Conservation (phyloP, 352 stramenopile genomes). For the Pythium diclinum region DNA sequence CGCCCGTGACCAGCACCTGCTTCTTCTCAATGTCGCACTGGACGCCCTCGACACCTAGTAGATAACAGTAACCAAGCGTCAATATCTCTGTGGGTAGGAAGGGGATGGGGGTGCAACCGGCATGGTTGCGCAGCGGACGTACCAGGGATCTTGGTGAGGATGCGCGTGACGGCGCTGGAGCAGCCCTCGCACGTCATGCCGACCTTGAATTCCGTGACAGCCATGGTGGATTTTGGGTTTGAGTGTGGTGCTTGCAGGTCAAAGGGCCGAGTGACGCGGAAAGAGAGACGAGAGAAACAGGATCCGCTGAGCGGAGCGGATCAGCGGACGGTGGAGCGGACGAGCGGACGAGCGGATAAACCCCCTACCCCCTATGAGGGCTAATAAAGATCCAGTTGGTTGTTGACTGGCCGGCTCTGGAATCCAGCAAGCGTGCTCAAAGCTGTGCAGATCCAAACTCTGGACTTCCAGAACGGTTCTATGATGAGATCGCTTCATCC, state of each 20-base stretch:
- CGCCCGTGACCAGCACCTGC: slow-evolving; percentile 78
- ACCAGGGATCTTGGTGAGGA: slow-evolving; percentile 89
- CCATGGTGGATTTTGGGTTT: slow-evolving; percentile 9
- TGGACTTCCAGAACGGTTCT: neutral
- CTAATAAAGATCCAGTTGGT: slow-evolving; percentile 1
- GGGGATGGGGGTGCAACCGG: neutral
- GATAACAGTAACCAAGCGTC: slow-evolving; percentile 8
- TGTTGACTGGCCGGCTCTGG: neutral
- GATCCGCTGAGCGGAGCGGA: neutral
- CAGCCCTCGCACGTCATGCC: slow-evolving; percentile 90
- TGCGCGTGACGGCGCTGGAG: slow-evolving; percentile 86
- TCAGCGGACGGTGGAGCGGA: neutral
- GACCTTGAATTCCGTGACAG: slow-evolving; percentile 79
- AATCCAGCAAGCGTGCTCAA: neutral
- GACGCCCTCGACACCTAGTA: slow-evolving; percentile 72
- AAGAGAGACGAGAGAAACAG: neutral
- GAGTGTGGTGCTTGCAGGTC: slow-evolving; percentile 14
- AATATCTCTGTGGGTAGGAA: neutral
- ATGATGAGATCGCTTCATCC: neutral
- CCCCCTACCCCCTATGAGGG: neutral
- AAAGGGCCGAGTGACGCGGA: slow-evolving; percentile 20
- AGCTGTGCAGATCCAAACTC: neutral
- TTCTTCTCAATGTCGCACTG: slow-evolving; percentile 87
- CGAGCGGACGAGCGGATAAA: neutral
- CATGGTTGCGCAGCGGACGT: slow-evolving; percentile 9